Evolutionary conservation across 2,329 filamentous ascomycete species (phyloP), one percentile per base, ranked within the genome.

Genomic region (Fusarium keratoplasticum): DNA sequence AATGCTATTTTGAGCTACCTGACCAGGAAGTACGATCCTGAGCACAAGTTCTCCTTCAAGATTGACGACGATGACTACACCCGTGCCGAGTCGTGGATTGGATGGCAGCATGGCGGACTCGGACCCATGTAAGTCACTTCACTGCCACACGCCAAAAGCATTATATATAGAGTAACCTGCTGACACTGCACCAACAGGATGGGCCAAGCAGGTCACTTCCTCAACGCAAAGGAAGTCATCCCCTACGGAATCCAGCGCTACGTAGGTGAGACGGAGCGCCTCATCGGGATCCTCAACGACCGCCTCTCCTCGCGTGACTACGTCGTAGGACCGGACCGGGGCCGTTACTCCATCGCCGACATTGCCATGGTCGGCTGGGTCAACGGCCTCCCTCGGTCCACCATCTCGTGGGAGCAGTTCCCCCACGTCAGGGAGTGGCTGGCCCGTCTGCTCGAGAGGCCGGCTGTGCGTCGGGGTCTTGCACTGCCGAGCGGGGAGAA

Each of bases 141-240:
- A 40, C 6, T 38, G 10, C 25, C 42, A 13, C 10, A 14, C 47
- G 47, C 47, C 27, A 20, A 54, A 20, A 8, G 27, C 47, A 54
- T 54, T 31, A 54, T 54, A 54, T 54, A 54, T 54, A 54, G 18
- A 54, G 47, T 13, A 11, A 47, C 33, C 40, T 64, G 52, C 52
- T 77, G 3, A 61, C 81, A 81, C 35, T n/a, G 40, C 1, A 18
- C 42, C 16, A 22, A 13, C 61, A 92, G 91, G 89, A 92, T 95
- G 81, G 93, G 91, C 27, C 93, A 95, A 80, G 91, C 92, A 67
- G 92, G 93, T 81, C 92, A 95, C 83, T 95, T 95, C 84, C 81
- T 86, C 61, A 87, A 89, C 76, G 89, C 92, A 5, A 89, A 91
- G 47, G 91, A 94, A 78, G 88, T 88, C 78, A 92, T 94, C 77